phyloP scores from a whole-genome alignment of 805 yeast genomes.

The Scheffersomyces lignosus region DNA sequence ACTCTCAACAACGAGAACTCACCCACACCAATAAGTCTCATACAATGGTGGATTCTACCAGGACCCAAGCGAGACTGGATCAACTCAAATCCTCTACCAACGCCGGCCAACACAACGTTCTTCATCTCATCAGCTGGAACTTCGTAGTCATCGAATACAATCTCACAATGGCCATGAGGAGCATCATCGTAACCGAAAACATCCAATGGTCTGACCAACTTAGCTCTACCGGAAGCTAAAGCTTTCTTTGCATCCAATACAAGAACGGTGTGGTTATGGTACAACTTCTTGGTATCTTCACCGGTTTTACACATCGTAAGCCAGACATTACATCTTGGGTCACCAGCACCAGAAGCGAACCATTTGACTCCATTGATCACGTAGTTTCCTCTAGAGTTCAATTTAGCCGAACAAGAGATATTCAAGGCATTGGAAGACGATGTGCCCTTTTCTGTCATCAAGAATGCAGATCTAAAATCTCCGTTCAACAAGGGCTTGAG shows the following conservation, averaged over 20 bases:
- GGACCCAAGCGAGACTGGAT: constrained; percentile 68
- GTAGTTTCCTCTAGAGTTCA: constrained; percentile 42
- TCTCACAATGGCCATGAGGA: constrained; percentile 71
- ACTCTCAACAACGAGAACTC: constrained; percentile 52
- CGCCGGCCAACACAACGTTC: constrained; percentile 41
- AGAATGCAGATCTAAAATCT: constrained; percentile 57
- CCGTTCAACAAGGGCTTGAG: constrained; percentile 55
- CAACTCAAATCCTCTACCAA: constrained; percentile 60
- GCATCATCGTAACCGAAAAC: constrained; percentile 68
- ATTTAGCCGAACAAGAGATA: constrained; percentile 46
- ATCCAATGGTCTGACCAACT: constrained; percentile 48
- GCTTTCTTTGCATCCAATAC: constrained; percentile 54
- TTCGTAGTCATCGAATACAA: constrained; percentile 49
- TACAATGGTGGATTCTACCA: constrained; percentile 71
- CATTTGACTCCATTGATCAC: constrained; percentile 63
- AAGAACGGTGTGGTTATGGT: constrained; percentile 56
- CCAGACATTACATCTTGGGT: constrained; percentile 57
- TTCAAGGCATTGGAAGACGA: constrained; percentile 65
- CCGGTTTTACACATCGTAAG: constrained; percentile 53
- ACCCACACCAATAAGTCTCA: constrained; percentile 63
- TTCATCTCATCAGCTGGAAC: constrained; percentile 45
- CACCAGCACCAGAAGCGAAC: constrained; percentile 74
- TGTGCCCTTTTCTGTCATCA: constrained; percentile 64
- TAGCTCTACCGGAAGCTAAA: constrained; percentile 49
- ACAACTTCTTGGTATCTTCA: constrained; percentile 27